A percentile compares a stretch with the other conserved stretches of the same genome.
Evolutionary conservation across 805 yeast species (phyloP).

Genomic region (Citeromyces matritensis): DNA sequence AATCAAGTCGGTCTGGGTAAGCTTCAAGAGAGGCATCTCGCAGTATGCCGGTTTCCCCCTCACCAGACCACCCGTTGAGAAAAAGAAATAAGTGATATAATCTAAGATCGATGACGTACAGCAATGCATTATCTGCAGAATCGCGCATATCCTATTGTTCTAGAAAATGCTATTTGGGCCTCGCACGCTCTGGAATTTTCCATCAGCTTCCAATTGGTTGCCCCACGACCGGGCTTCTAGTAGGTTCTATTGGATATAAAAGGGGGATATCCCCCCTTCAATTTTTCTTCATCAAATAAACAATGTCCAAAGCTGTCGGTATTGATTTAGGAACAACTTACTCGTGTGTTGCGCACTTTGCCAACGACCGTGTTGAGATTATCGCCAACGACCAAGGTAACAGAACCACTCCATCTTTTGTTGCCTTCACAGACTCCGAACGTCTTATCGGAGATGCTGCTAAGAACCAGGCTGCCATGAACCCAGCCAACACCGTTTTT

Average conservation of each 20-base stretch:
- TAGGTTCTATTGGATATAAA: too few relatives aligned
- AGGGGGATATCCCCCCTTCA: too few relatives aligned
- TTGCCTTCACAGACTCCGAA: slow-evolving; percentile 87
- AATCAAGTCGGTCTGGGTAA: slow-evolving; percentile 32
- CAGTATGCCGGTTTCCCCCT: slow-evolving; percentile 5
- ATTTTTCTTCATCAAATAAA: too few relatives aligned
- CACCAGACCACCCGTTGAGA: too few relatives aligned
- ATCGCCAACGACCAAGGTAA: slow-evolving; percentile 98
- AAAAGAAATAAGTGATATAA: too few relatives aligned
- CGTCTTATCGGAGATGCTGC: slow-evolving; percentile 95
- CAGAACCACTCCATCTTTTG: slow-evolving; percentile 95
- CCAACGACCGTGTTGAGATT: slow-evolving; percentile 86
- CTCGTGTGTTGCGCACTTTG: slow-evolving; percentile 92
- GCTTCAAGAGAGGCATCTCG: slow-evolving; percentile 19
- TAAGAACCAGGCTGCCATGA: slow-evolving; percentile 92
- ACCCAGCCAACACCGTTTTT: slow-evolving; percentile 82
- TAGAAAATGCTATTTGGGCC: too few relatives aligned
- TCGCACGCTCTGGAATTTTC: too few relatives aligned
- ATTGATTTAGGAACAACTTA: slow-evolving; percentile 82
- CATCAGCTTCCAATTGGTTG: too few relatives aligned
- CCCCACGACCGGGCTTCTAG: too few relatives aligned
- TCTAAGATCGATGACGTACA: too few relatives aligned
- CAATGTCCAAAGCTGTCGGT: slow-evolving; percentile 57
- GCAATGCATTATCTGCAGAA: too few relatives aligned
- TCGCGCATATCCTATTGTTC: too few relatives aligned